A percentile compares a stretch with the other conserved stretches of the same genome.
phyloP scores from a whole-genome alignment of 441 rosid genomes.

The Eruca vesicaria region DNA sequence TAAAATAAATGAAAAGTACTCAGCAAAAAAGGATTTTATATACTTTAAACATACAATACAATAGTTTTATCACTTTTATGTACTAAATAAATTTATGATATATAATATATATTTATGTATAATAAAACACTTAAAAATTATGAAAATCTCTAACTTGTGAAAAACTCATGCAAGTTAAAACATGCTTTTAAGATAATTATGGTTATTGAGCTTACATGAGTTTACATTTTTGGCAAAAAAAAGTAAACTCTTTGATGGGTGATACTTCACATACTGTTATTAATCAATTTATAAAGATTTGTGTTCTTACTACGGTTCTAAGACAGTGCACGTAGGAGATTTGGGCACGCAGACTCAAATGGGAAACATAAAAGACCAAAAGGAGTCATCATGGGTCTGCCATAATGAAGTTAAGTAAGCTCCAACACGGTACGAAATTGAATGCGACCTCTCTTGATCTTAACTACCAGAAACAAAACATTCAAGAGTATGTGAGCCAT shows the following conservation, averaged over 20 bases:
- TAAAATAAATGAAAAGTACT: no score
- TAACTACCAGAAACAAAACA: not conserved
- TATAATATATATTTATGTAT: no score
- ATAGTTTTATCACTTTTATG: no score
- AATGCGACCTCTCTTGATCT: constrained; percentile 6
- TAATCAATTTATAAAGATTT: not conserved
- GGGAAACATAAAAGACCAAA: constrained; percentile 4
- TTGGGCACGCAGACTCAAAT: constrained; percentile 16
- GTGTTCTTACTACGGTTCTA: not conserved
- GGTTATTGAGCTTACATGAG: no score
- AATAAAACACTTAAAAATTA: no score
- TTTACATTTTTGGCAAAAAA: not conserved
- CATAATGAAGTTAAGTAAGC: constrained; percentile 6
- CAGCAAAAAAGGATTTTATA: no score
- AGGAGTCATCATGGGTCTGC: constrained; percentile 16
- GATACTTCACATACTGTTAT: not conserved
- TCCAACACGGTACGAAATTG: constrained; percentile 16
- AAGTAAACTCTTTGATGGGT: not conserved
- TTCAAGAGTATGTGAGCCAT: not conserved
- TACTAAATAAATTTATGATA: no score
- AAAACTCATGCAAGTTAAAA: no score
- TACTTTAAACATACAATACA: no score
- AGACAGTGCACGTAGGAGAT: constrained; percentile 10
- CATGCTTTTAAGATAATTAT: no score
- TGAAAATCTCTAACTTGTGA: no score